Percentiles rank a stretch among this genome's conserved stretches.
These are phyloP conservation scores for Zygosaccharomyces pseudobailii DNA, from an alignment of 1,139 yeast genomes.

Conservation along the genomic window DNA sequence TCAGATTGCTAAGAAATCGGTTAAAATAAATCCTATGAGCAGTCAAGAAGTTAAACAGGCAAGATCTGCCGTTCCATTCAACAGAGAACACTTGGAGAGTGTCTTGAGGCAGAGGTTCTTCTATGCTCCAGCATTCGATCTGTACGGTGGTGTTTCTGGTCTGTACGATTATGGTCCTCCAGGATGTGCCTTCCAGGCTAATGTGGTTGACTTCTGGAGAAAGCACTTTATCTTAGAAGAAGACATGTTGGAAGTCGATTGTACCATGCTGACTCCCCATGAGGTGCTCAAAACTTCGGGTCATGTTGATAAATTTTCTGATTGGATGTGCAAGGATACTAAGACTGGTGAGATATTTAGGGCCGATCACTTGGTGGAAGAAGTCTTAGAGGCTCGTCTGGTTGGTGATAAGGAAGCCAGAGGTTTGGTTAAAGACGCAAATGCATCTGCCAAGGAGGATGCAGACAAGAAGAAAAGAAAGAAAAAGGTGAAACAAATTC, in stretches of 20 bases:
- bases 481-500: slow-evolving; percentile 95
- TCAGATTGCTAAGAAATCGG: slow-evolving; percentile 27
- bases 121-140: slow-evolving; percentile 94
- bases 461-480: slow-evolving; percentile 78
- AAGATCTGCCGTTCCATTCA: slow-evolving; percentile 49
- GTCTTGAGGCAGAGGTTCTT: slow-evolving; percentile 93
- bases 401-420: slow-evolving; percentile 96
- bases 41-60: slow-evolving; percentile 35
- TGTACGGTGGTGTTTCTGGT: slow-evolving; percentile 98
- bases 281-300: slow-evolving; percentile 98
- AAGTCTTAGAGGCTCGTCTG: slow-evolving; percentile 89
- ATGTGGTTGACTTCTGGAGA: slow-evolving; percentile 92
- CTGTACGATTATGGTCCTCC: slow-evolving; percentile 99
- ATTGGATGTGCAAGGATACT: slow-evolving; percentile 97
- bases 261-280: slow-evolving; percentile 95
- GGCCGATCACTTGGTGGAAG: slow-evolving; percentile 97
- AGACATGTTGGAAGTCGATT: slow-evolving; percentile 98
- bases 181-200: slow-evolving; percentile 97
- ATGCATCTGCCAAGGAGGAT: slow-evolving; percentile 59
- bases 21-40: slow-evolving; percentile 30
- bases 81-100: slow-evolving; percentile 83
- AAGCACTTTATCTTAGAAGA: slow-evolving; percentile 96
- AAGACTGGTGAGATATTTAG: slow-evolving; percentile 97
- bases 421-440: slow-evolving; percentile 56
- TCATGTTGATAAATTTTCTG: slow-evolving; percentile 97